phyloP scores from a whole-genome alignment of 139 green algal species.

The Mesotaenium endlicherianum region DNA sequence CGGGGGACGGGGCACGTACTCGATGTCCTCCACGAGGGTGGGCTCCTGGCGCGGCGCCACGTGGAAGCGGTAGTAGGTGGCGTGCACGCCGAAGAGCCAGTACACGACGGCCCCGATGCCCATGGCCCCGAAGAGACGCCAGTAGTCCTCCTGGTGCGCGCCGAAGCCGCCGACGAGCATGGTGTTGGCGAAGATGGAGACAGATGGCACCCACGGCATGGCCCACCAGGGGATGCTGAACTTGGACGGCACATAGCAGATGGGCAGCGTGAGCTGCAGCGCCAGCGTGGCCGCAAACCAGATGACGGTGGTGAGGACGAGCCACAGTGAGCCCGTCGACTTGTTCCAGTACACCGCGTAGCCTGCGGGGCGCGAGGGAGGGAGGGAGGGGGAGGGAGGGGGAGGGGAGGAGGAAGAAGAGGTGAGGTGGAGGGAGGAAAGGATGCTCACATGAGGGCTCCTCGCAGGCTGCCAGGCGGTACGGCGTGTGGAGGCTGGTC shows the following conservation, averaged over 20 bases:
- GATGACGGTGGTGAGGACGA: background rate
- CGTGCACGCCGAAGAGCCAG: slow-evolving; percentile 25
- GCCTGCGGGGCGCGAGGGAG: background rate
- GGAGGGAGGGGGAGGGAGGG: background rate
- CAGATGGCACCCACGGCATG: slow-evolving; percentile 22
- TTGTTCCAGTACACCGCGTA: slow-evolving; percentile 38
- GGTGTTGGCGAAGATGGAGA: slow-evolving; percentile 29
- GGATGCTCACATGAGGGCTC: slow-evolving; percentile 16
- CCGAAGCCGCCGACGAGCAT: slow-evolving; percentile 34
- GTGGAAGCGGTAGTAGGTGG: slow-evolving; percentile 31
- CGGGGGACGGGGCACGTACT: too few species aligned
- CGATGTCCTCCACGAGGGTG: background rate
- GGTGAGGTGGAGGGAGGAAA: background rate
- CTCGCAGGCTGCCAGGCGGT: slow-evolving; percentile 17
- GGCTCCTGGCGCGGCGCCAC: background rate
- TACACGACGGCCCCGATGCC: slow-evolving; percentile 21
- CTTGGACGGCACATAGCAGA: slow-evolving; percentile 20
- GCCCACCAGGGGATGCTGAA: slow-evolving; percentile 6
- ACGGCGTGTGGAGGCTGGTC: slow-evolving; percentile 28
- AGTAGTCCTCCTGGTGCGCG: slow-evolving; percentile 15
- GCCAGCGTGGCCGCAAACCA: background rate
- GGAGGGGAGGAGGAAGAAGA: background rate
- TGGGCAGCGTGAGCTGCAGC: slow-evolving; percentile 25
- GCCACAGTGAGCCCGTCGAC: slow-evolving; percentile 2
- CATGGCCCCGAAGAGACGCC: slow-evolving; percentile 18